Conservation (phyloP, 2,329 filamentous ascomycete species). For the Alternaria burnsii region DNA sequence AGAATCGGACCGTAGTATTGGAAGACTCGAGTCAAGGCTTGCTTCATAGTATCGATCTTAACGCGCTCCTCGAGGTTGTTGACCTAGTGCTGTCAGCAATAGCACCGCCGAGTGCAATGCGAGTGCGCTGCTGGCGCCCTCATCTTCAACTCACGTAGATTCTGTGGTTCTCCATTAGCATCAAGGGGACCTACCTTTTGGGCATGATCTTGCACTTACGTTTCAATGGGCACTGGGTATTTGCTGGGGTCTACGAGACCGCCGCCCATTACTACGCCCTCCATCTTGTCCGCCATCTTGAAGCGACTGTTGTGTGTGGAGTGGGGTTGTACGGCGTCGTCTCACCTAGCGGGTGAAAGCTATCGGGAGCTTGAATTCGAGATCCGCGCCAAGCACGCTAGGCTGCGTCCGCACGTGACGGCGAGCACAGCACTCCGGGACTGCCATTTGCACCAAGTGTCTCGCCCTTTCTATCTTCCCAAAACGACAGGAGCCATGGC, state of each 20-base stretch:
- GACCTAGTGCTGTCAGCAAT: constrained; percentile 53
- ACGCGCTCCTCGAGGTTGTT: constrained; percentile 93
- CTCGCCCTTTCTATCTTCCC: not conserved
- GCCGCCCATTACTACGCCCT: constrained; percentile 39
- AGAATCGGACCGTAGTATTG: constrained; percentile 86
- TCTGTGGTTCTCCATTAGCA: constrained; percentile 41
- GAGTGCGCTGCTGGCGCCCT: constrained; percentile 24
- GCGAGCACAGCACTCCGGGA: not conserved
- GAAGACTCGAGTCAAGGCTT: constrained; percentile 79
- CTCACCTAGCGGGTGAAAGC: constrained; percentile 18
- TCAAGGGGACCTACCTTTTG: constrained; percentile 24
- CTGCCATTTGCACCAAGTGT: not conserved
- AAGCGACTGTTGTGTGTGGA: constrained; percentile 17
- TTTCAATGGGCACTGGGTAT: constrained; percentile 48
- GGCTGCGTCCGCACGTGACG: constrained; percentile 19
- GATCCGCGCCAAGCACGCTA: constrained; percentile 25
- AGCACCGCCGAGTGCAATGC: constrained; percentile 34
- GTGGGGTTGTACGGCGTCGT: constrained; percentile 12
- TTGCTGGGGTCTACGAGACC: constrained; percentile 39
- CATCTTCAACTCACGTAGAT: constrained; percentile 45
- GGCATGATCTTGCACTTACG: constrained; percentile 37
- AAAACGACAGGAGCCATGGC: not conserved
- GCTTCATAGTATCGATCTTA: constrained; percentile 79
- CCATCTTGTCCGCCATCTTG: constrained; percentile 49
- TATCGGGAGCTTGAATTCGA: constrained; percentile 23